Evolutionary conservation across 257 asterid genomes (phyloP).

Genomic region (Salvia miltiorrhiza): DNA sequence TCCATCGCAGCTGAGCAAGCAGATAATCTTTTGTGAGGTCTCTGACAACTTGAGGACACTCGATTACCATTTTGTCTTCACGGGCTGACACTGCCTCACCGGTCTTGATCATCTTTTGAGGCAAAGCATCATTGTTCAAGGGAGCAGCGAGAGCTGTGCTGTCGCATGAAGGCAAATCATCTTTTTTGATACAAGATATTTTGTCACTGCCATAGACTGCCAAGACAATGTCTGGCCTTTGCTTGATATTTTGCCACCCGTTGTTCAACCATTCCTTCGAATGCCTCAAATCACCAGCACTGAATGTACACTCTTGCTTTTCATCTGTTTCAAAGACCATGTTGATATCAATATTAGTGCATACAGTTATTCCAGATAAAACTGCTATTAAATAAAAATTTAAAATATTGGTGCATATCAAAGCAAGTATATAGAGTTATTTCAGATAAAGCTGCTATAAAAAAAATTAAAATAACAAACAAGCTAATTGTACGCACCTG

Average conservation of each 20-base stretch:
- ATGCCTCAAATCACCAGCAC: constrained; percentile 41
- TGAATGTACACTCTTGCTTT: constrained; percentile 39
- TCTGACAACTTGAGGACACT: constrained; percentile 7
- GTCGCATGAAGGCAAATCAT: neutral
- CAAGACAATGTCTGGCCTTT: constrained; percentile 43
- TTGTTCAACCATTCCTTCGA: constrained; percentile 68
- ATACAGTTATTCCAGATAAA: neutral
- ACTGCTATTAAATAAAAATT: too few relatives aligned
- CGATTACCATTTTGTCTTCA: constrained; percentile 15
- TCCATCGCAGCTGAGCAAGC: constrained; percentile 55
- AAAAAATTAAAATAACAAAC: neutral
- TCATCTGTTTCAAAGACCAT: constrained; percentile 42
- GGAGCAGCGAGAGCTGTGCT: constrained; percentile 3
- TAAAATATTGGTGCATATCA: neutral
- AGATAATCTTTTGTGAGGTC: constrained; percentile 56
- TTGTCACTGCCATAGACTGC: constrained; percentile 8
- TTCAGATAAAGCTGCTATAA: too few relatives aligned
- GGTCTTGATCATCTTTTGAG: constrained; percentile 1
- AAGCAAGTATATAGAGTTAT: too few relatives aligned
- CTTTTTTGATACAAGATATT: constrained; percentile 1
- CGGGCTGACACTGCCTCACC: neutral
- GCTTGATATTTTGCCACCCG: constrained; percentile 53
- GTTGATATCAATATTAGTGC: neutral
- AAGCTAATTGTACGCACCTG: constrained; percentile 39
- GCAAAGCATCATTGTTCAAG: neutral